phyloP scores from a whole-genome alignment of 1,284 basidiomycete genomes.

The Boletus hoseneyae region DNA sequence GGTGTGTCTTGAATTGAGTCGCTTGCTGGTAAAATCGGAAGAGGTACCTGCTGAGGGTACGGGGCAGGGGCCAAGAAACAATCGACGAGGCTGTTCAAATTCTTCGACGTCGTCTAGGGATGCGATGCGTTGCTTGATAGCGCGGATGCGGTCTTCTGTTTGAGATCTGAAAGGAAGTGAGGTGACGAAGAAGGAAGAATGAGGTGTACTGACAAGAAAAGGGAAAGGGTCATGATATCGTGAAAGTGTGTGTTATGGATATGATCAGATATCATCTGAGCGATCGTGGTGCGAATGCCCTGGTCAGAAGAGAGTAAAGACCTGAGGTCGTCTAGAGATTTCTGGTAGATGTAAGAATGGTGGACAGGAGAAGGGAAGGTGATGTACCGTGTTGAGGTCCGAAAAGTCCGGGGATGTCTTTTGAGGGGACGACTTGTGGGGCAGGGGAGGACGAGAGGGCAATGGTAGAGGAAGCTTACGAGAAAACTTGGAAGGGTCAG shows the following conservation, averaged over 20 bases:
- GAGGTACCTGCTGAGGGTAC: conserved; percentile 3
- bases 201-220: conserved; percentile 17
- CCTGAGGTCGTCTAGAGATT: conserved; percentile 19
- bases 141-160: conserved; percentile 26
- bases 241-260: conserved; percentile 7
- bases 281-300: conserved; percentile 14
- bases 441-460: conserved; percentile 1
- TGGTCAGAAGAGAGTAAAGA: conserved; percentile 15
- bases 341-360: conserved; percentile 18
- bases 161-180: conserved; percentile 21
- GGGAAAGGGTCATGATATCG: conserved; percentile 26
- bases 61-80: conserved; percentile 1
- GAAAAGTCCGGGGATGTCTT: conserved; percentile 1
- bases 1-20: neutral
- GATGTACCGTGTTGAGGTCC: conserved; percentile 19
- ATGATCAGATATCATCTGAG: conserved; percentile 19
- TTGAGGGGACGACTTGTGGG: conserved; percentile 8
- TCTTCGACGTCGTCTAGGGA: conserved; percentile 3
- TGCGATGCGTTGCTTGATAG: conserved; percentile 20
- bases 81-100: neutral
- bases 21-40: neutral
- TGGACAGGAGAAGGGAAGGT: neutral
- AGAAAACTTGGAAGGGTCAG: conserved; percentile 19
- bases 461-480: conserved; percentile 1
- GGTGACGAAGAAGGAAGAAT: neutral